These are phyloP conservation scores for Debaryomyces coudertii DNA, from an alignment of 1,139 yeast genomes.

Conservation along the genomic window DNA sequence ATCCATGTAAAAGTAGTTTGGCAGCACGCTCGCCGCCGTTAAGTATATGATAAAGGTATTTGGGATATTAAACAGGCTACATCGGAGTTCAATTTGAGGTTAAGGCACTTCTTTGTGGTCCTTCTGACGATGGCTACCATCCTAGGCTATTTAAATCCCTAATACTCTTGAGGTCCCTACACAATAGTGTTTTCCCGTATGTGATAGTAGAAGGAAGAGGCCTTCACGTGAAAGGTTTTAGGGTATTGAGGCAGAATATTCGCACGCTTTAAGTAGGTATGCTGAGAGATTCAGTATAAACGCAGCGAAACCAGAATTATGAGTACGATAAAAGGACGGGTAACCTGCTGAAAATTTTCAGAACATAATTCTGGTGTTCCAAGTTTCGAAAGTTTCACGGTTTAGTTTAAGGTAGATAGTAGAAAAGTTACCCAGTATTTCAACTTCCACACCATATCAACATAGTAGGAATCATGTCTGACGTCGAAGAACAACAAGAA, in stretches of 20 bases:
- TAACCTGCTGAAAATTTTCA: slow-evolving; percentile 16
- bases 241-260: slow-evolving; percentile 13
- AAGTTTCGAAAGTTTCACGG: slow-evolving; percentile 9
- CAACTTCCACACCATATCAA: slow-evolving; percentile 10
- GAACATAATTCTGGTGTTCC: slow-evolving; percentile 8
- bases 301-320: slow-evolving; percentile 9
- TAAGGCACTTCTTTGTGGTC: no score
- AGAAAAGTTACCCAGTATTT: slow-evolving; percentile 5
- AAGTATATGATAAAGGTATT: neutral
- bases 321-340: slow-evolving; percentile 15
- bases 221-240: slow-evolving; percentile 14
- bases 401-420: slow-evolving; percentile 7
- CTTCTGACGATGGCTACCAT: neutral
- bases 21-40: neutral
- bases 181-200: neutral
- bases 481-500: slow-evolving; percentile 53
- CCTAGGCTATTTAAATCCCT: neutral
- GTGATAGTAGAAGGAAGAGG: neutral
- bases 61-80: neutral
- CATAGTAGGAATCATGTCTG: slow-evolving; percentile 42
- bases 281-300: slow-evolving; percentile 15
- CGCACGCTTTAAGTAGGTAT: slow-evolving; percentile 14
- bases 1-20: neutral
- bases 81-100: no score
- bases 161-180: no score